Evolutionary conservation across 352 stramenopile species (phyloP).

Genomic region (Globisporangium cystogenes): DNA sequence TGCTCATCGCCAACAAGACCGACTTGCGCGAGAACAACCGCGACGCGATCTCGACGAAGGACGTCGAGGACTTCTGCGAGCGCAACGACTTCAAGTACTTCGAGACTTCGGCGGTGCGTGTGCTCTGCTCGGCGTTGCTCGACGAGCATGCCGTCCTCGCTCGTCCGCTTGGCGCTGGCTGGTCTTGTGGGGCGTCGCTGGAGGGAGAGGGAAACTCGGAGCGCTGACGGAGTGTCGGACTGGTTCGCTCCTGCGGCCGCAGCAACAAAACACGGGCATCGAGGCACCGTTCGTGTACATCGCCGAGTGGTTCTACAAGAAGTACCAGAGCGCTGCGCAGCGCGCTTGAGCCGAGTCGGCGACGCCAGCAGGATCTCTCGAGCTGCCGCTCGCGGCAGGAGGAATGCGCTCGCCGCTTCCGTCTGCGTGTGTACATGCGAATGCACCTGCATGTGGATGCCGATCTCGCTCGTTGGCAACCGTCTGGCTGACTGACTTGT

Average conservation of each 20-base stretch:
- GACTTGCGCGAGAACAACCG: constrained; percentile 75
- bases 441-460: background rate
- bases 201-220: background rate
- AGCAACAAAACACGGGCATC: constrained; percentile 71
- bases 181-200: background rate
- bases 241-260: constrained; percentile 7
- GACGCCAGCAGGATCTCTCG: background rate
- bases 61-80: constrained; percentile 64
- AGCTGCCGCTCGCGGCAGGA: background rate
- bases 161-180: background rate
- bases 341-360: constrained; percentile 20
- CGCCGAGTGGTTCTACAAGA: constrained; percentile 81
- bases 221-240: background rate
- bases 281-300: constrained; percentile 77
- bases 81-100: constrained; percentile 82
- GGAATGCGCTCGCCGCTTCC: background rate
- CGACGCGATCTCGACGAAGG: constrained; percentile 62
- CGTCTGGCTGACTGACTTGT: no score
- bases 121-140: background rate
- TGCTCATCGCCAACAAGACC: constrained; percentile 76
- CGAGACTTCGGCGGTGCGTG: constrained; percentile 61
- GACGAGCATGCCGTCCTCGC: background rate
- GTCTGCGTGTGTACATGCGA: background rate
- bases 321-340: constrained; percentile 67
- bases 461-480: background rate